phyloP scores from a whole-genome alignment of 1,284 basidiomycete genomes.

The Rhodotorula sp. region DNA sequence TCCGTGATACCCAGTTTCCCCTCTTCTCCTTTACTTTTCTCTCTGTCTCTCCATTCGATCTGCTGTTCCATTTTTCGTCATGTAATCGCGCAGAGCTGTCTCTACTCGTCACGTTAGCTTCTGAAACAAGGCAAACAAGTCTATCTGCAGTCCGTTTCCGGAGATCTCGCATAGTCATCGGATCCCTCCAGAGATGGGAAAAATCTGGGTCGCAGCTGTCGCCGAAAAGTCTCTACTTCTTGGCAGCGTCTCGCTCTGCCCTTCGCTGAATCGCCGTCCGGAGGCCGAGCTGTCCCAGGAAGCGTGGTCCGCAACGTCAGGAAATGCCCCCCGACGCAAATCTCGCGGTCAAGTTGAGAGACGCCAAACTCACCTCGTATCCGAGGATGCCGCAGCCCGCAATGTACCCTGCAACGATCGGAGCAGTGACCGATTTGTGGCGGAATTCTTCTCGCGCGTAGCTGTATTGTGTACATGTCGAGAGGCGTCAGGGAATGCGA shows the following conservation, averaged over 20 bases:
- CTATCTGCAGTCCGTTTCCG: no score
- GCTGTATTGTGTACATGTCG: constrained; percentile 1
- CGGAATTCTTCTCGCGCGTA: constrained; percentile 41
- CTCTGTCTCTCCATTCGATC: neutral
- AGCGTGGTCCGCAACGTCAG: neutral
- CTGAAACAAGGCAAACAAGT: neutral
- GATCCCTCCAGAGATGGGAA: no score
- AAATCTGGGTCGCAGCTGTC: no score
- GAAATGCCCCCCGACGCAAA: neutral
- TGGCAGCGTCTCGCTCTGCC: constrained; percentile 4
- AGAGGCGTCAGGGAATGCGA: neutral
- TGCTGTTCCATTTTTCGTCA: neutral
- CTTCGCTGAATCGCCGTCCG: constrained; percentile 8
- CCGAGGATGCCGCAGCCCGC: constrained; percentile 26
- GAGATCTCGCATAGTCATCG: no score
- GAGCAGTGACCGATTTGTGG: constrained; percentile 39
- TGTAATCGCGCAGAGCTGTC: neutral
- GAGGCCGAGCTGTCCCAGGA: constrained; percentile 1
- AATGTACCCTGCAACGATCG: constrained; percentile 31
- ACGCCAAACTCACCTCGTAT: constrained; percentile 21
- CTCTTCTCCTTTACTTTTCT: neutral
- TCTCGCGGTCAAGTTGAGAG: neutral
- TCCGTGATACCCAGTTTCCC: neutral
- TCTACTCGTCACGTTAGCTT: neutral
- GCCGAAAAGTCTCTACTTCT: neutral